phyloP scores from a whole-genome alignment of 1,284 basidiomycete species.

The Rhodotorula glutinis region DNA sequence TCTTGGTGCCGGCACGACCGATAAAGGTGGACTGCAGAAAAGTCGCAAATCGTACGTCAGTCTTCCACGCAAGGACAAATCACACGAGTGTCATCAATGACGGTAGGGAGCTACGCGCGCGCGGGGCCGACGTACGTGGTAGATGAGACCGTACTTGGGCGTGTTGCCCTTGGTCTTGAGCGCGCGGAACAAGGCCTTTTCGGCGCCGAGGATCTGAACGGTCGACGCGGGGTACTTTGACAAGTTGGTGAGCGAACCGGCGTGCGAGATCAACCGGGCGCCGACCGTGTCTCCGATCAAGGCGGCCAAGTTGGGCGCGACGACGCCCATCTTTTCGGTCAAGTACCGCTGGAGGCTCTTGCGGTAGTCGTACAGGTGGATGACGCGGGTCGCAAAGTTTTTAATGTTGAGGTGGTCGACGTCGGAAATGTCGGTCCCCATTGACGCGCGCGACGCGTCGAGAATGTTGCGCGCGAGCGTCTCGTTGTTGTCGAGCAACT shows the following conservation, averaged over 20 bases:
- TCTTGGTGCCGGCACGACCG: slow-evolving; percentile 87
- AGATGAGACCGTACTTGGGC: slow-evolving; percentile 84
- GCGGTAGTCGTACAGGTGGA: slow-evolving; percentile 90
- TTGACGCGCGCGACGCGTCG: slow-evolving; percentile 88
- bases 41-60: slow-evolving; percentile 50
- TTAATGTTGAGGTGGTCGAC: slow-evolving; percentile 96
- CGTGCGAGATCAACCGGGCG: slow-evolving; percentile 92
- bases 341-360: slow-evolving; percentile 91
- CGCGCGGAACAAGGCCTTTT: slow-evolving; percentile 96
- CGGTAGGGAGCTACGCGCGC: no score
- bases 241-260: slow-evolving; percentile 86
- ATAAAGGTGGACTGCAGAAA: slow-evolving; percentile 67
- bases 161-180: slow-evolving; percentile 99
- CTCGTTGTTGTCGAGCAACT: slow-evolving; percentile 80
- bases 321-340: slow-evolving; percentile 93
- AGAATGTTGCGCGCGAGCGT: slow-evolving; percentile 88
- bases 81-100: no score
- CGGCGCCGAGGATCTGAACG: slow-evolving; percentile 95
- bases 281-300: slow-evolving; percentile 96
- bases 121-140: slow-evolving; percentile 62
- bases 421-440: slow-evolving; percentile 90
- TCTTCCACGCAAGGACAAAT: no score
- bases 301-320: slow-evolving; percentile 93
- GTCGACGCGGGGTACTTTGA: slow-evolving; percentile 98
- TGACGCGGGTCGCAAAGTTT: slow-evolving; percentile 87